These are phyloP conservation scores for Triticum urartu DNA, from an alignment of 176 grass and related monocot genomes.

Conservation along the genomic window DNA sequence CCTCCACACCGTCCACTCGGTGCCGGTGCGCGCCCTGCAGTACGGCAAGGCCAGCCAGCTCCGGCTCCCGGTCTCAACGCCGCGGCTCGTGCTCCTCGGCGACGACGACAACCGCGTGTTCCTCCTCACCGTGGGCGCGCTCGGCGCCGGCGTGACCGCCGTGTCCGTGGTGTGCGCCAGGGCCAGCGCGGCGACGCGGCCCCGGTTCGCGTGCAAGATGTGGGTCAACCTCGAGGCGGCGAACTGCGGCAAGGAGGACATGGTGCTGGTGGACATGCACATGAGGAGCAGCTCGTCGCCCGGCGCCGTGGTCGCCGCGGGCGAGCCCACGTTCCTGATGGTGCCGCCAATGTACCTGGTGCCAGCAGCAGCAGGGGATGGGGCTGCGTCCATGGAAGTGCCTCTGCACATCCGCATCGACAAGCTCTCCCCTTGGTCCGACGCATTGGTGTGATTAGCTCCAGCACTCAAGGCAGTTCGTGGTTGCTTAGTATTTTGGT, in stretches of 20 bases:
- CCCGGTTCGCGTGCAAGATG: constrained; percentile 18
- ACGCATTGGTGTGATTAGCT: neutral
- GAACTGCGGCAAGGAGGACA: neutral
- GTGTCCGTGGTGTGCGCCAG: constrained; percentile 28
- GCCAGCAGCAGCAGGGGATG: neutral
- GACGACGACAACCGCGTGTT: neutral
- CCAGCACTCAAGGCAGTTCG: no score
- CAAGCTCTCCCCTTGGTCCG: neutral
- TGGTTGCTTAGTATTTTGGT: neutral
- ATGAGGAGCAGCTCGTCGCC: neutral
- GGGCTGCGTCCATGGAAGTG: neutral
- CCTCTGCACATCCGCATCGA: constrained; percentile 14
- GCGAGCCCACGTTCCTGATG: neutral
- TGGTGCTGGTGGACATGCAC: constrained; percentile 4
- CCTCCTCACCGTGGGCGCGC: constrained; percentile 24
- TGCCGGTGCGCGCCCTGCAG: neutral
- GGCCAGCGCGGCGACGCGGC: constrained; percentile 14
- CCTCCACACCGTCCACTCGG: neutral
- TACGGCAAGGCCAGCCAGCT: neutral
- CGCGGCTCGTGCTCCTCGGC: neutral
- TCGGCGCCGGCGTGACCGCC: neutral
- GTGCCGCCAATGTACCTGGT: neutral
- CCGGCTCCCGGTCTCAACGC: neutral
- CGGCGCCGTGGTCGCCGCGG: neutral
- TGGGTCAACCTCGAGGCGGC: neutral